These are phyloP conservation scores for Annulohypoxylon stygium DNA, from an alignment of 495 filamentous ascomycete species.

Conservation along the genomic window DNA sequence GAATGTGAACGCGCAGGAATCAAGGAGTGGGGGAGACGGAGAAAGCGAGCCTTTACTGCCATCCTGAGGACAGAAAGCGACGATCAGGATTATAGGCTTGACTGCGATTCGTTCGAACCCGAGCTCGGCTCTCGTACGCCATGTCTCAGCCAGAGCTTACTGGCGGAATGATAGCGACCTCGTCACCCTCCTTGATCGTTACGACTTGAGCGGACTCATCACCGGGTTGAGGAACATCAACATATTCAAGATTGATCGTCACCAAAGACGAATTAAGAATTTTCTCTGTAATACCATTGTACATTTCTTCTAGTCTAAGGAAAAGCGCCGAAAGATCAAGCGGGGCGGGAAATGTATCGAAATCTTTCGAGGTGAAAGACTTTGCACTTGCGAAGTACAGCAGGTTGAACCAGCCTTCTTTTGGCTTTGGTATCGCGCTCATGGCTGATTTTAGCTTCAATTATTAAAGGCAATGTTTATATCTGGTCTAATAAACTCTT, in stretches of 20 bases:
- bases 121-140: background rate
- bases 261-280: constrained; percentile 83
- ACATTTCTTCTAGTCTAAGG: constrained; percentile 76
- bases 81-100: background rate
- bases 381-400: constrained; percentile 89
- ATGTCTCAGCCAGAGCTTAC: constrained; percentile 80
- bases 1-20: constrained; percentile 3
- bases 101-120: background rate
- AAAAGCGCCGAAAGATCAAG: constrained; percentile 76
- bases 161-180: constrained; percentile 97
- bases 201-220: constrained; percentile 54
- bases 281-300: constrained; percentile 81
- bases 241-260: constrained; percentile 89
- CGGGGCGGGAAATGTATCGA: constrained; percentile 80
- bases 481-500: constrained; percentile 19
- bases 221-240: constrained; percentile 72
- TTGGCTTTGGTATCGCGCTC: constrained; percentile 56
- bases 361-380: constrained; percentile 77
- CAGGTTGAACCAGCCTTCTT: constrained; percentile 76
- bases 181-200: constrained; percentile 85
- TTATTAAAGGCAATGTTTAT: background rate
- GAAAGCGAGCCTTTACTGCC: constrained; percentile 45
- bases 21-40: background rate
- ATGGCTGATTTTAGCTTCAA: constrained; percentile 31
- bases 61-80: constrained; percentile 9